These are phyloP conservation scores for Aspergillus ostianus DNA, from an alignment of 495 filamentous ascomycete species.

Conservation along the genomic window DNA sequence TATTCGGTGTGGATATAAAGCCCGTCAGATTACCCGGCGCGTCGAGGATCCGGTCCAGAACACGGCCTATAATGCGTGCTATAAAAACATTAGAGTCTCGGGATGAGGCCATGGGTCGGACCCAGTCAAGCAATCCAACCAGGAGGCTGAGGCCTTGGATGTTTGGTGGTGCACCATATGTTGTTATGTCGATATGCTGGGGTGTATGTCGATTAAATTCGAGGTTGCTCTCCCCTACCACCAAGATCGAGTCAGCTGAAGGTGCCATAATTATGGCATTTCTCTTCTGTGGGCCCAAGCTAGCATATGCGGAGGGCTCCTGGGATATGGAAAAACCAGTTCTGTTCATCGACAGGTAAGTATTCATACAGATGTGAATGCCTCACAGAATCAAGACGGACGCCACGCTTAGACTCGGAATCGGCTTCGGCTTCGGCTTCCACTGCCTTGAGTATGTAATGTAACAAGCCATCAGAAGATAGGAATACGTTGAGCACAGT, in stretches of 20 bases:
- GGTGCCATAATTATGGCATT: background rate
- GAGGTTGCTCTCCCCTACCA: background rate
- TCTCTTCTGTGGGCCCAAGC: background rate
- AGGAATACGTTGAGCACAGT: background rate
- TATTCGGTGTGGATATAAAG: background rate
- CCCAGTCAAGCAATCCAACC: slow-evolving; percentile 7
- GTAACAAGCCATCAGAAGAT: background rate
- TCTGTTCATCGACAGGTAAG: too few relatives aligned
- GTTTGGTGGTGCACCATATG: background rate
- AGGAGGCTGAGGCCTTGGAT: slow-evolving; percentile 9
- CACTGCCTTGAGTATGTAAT: background rate
- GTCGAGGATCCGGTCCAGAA: slow-evolving; percentile 9
- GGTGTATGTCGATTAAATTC: background rate
- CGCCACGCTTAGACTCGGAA: background rate
- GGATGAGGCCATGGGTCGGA: background rate
- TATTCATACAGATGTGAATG: background rate
- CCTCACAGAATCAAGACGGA: background rate
- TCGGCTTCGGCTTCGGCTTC: background rate
- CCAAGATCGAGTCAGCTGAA: background rate
- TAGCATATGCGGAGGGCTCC: background rate
- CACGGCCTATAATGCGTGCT: slow-evolving; percentile 1
- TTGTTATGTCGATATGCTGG: background rate
- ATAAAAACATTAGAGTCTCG: background rate
- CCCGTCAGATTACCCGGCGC: background rate
- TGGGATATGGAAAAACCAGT: too few relatives aligned